Evolutionary conservation across 2,329 filamentous ascomycete genomes (phyloP).

Genomic region (Cadophora luteo-olivacea): DNA sequence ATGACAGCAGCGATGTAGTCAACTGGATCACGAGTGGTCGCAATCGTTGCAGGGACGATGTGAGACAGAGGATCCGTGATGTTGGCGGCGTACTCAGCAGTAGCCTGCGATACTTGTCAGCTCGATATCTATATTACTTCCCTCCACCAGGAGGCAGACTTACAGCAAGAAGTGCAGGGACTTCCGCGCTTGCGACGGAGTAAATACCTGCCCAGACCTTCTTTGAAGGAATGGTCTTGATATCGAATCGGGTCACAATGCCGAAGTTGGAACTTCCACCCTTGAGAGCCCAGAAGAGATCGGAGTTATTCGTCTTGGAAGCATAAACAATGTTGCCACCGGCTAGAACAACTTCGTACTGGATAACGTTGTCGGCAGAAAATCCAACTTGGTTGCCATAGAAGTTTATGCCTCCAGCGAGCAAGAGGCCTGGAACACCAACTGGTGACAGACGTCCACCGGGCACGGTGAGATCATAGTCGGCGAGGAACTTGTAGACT

Average conservation of each 20-base stretch:
- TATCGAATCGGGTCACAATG: slow-evolving; percentile 45
- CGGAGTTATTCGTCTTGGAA: slow-evolving; percentile 48
- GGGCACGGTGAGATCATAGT: slow-evolving; percentile 8
- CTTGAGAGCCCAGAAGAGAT: slow-evolving; percentile 53
- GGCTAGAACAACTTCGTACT: slow-evolving; percentile 47
- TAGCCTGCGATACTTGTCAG: neutral
- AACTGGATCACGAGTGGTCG: slow-evolving; percentile 6
- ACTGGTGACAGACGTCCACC: slow-evolving; percentile 18
- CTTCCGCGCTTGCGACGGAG: neutral
- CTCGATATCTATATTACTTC: no score
- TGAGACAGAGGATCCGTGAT: slow-evolving; percentile 18
- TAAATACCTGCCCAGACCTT: slow-evolving; percentile 19
- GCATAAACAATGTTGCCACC: slow-evolving; percentile 55
- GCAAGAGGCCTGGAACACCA: slow-evolving; percentile 20
- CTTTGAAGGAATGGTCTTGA: slow-evolving; percentile 20
- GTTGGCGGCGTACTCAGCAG: slow-evolving; percentile 12
- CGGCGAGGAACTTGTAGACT: slow-evolving; percentile 10
- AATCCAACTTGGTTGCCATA: slow-evolving; percentile 15
- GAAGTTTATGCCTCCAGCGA: slow-evolving; percentile 18
- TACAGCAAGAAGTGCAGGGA: slow-evolving; percentile 13
- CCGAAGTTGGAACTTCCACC: slow-evolving; percentile 49
- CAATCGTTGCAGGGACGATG: slow-evolving; percentile 14
- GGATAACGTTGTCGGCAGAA: slow-evolving; percentile 9
- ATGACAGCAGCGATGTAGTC: slow-evolving; percentile 9
- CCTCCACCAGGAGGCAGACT: neutral